These are phyloP conservation scores for Elymus sibiricus DNA, from an alignment of 176 grass and related monocot genomes.

Conservation along the genomic window DNA sequence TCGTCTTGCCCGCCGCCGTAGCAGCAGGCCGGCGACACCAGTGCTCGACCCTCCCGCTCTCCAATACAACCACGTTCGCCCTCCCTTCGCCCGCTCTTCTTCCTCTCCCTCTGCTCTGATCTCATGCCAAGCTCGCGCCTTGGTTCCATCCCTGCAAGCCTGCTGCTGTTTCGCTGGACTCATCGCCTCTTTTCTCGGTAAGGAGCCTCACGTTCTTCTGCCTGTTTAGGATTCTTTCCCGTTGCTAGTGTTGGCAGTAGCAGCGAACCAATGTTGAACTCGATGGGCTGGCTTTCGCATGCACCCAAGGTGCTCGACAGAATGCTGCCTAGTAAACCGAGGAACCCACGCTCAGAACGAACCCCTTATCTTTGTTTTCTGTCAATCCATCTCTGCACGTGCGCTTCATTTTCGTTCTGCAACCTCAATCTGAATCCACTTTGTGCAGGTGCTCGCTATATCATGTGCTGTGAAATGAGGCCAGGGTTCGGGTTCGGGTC, in stretches of 20 bases:
- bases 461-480: slow-evolving; percentile 27
- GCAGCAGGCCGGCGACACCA: background rate
- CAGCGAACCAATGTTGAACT: no score
- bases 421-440: background rate
- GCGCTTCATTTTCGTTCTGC: background rate
- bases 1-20: background rate
- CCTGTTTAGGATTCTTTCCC: background rate
- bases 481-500: background rate
- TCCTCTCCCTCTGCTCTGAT: background rate
- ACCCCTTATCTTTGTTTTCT: background rate
- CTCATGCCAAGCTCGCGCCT: no score
- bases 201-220: background rate
- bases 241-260: background rate
- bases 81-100: no score
- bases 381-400: background rate
- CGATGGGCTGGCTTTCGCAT: no score
- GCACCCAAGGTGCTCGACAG: background rate
- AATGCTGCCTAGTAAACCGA: background rate
- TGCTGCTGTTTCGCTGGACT: no score
- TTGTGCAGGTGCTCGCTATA: slow-evolving; percentile 1
- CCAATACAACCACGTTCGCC: no score
- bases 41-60: background rate
- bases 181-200: no score
- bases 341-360: background rate
- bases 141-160: background rate